Base-by-base conservation (phyloP, 106 monocot species). In the Posidonia australis region DNA sequence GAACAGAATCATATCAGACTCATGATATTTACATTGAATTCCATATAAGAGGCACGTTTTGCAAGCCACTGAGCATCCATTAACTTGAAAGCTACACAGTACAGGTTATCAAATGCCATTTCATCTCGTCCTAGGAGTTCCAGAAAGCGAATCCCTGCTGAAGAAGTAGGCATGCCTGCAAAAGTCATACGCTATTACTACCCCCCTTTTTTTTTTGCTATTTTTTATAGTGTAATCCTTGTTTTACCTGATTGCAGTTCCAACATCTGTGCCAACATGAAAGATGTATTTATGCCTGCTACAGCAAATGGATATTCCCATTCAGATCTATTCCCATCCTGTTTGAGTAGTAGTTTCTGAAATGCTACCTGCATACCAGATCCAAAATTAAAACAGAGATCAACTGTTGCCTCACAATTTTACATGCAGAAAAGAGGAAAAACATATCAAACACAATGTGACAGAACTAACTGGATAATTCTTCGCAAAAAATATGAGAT, bases 281-380 rank as follows among this genome's bases (percentile, higher is more conserved):
- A 92, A 46, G 92, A 92, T 66, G 88, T 58, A 70, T 92, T 92
- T 25, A 92, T 67, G 20, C 92, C 92, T 63, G 92, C 92, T 24
- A 85, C 88, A 7, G 92, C 88, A 75, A 92, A 92, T 54, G 92
- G 92, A 58, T 92, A 92, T 58, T 92, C 92, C 85, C 84, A 92
- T 51, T 92, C 85, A 52, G 88, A 75, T 47, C 92, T 88, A 21
- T 64, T 53, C 5, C 92, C 92, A 67, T 92, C 80, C 61, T 67
- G 44, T 62, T 92, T 92, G 48, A 75, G 72, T 51, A 92, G 55
- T n/a, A 92, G 63, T 54, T 55, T 78, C 49, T 83, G 92, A 46
- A 92, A 92, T 0, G 82, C 65, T 55, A 74, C 72, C 92, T 92
- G 75, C 59, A 67, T 25, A 26, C 7, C 4, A 31, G 27, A 47